Percentiles rank a stretch among this genome's conserved stretches.
Evolutionary conservation across 345 rosid species (phyloP).

Genomic region (Luvunga scandens): DNA sequence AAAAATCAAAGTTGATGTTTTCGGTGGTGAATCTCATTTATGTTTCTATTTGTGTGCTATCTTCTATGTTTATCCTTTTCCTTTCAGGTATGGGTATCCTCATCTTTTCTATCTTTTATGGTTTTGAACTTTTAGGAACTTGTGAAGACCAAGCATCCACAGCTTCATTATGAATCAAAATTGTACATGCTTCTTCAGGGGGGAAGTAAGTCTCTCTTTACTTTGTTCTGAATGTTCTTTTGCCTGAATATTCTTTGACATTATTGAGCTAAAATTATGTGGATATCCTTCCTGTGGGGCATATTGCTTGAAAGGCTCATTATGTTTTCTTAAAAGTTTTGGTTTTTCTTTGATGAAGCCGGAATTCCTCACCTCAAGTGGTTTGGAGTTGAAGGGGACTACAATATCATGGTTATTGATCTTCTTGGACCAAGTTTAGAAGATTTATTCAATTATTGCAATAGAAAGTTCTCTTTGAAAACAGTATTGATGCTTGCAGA

Average conservation of each 20-base stretch:
- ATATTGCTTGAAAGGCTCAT: background rate
- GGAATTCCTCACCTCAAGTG: slow-evolving; percentile 86
- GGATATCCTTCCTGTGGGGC: background rate
- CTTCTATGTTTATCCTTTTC: slow-evolving; percentile 1
- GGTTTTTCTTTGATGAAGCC: slow-evolving; percentile 37
- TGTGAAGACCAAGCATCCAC: slow-evolving; percentile 87
- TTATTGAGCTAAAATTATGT: background rate
- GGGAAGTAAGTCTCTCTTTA: slow-evolving; percentile 54
- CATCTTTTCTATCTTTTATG: background rate
- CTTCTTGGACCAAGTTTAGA: slow-evolving; percentile 93
- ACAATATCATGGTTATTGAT: slow-evolving; percentile 82
- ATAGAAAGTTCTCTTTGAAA: slow-evolving; percentile 66
- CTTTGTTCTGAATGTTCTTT: background rate
- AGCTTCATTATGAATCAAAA: slow-evolving; percentile 85
- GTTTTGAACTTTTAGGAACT: slow-evolving; percentile 52
- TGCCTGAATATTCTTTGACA: background rate
- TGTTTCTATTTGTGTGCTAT: background rate
- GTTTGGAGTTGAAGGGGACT: slow-evolving; percentile 82
- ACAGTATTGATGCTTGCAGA: slow-evolving; percentile 88
- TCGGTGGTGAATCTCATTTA: background rate
- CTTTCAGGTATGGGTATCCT: background rate
- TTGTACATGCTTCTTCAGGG: slow-evolving; percentile 88
- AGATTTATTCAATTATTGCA: slow-evolving; percentile 81
- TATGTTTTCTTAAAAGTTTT: slow-evolving; percentile 1
- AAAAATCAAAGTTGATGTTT: background rate